Base-by-base conservation (phyloP, 139 green algal genomes). In the Chlorella sp. region DNA sequence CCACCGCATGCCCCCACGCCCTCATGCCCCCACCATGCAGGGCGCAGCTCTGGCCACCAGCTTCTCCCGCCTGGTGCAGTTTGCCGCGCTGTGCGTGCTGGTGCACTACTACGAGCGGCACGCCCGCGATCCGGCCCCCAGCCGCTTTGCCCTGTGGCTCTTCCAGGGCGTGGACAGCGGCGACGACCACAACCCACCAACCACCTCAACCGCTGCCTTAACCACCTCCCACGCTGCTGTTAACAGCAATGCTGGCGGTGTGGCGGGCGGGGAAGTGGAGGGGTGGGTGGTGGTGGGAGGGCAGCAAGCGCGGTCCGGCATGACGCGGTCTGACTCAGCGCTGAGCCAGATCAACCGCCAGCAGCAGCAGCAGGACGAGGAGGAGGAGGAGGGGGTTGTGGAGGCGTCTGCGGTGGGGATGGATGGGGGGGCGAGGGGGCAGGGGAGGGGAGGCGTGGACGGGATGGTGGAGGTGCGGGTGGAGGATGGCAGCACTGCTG, bases 31-130 rank as follows among this genome's bases (percentile, higher is more conserved):
- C n/a, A n/a, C n/a, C n/a, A n/a, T 27, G 24, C 23, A 67, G 30
- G 79, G 79, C 26, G 62, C 79, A 1, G 68, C 79, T 4, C 50
- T 79, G 32, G 75, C 79, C 63, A 85, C 79, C 62, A 74, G 63
- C 3, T 50, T 81, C 26, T 78, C 79, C 20, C 79, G 79, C 31
- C 34, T 32, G 22, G 32, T 63, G 2, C 79, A 84, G 71, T 79
- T 78, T 33, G n/a, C 81, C 3, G 20, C 76, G 26, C 50, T 81
- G n/a, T 42, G 22, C 27, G 35, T 24, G 5, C 35, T 71, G 23
- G 74, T 81, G 26, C 63, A 49, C 31, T 36, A 27, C 27, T 55
- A 73, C 33, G 69, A 84, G 70, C 31, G 59, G 4, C 66, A 30
- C 20, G 42, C 62, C 29, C 31, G 63, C 32, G 61, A n/a, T 2